Base-by-base conservation (phyloP, 768 basidiomycete species). In the Omphalotus guepiniiformis region DNA sequence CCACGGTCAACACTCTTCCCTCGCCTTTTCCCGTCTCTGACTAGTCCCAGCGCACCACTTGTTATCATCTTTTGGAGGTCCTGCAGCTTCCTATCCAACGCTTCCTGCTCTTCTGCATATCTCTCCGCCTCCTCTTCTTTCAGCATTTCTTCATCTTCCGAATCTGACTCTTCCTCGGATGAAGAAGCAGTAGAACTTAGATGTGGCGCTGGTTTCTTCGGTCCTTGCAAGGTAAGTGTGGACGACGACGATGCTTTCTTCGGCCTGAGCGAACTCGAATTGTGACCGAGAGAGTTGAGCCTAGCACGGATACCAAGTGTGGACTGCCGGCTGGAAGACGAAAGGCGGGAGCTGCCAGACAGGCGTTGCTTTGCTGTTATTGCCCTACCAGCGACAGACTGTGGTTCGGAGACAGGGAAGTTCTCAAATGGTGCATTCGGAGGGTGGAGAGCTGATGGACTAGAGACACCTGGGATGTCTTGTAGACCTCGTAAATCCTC, bases 401-500 rank as follows among this genome's bases (percentile, higher is more conserved):
- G 7, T 13, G 16, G 60, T 37, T 61, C 61, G 26, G 39, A 39
- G 9, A 45, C 46, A 2, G 50, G 52, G 39, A 53, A 52, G 23
- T 66, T 59, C n/a, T 61, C 58, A 41, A 53, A 58, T 12, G 61
- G 62, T 42, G 56, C 61, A 46, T 54, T 59, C 18, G 71, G 58
- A 5, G 73, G 60, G 38, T 70, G 71, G 9, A 65, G 49, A 7
- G 66, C 60, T 13, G 69, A 61, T 11, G 82, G 78, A 47, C 73
- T 78, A n/a, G 79, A 66, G 28, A 76, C 76, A 22, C 81, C 83
- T 35, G 75, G 77, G 28, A 86, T 80, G 53, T 83, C 84, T 56
- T 87, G 83, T 39, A 92, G 61, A 1, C 86, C 85, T 30, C 85
- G 80, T 25, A 93, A 78, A 59, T 90, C 90, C 63, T 92, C 85